phyloP scores from a whole-genome alignment of 768 basidiomycete species.

The Chalciporus pseudorubinellus region DNA sequence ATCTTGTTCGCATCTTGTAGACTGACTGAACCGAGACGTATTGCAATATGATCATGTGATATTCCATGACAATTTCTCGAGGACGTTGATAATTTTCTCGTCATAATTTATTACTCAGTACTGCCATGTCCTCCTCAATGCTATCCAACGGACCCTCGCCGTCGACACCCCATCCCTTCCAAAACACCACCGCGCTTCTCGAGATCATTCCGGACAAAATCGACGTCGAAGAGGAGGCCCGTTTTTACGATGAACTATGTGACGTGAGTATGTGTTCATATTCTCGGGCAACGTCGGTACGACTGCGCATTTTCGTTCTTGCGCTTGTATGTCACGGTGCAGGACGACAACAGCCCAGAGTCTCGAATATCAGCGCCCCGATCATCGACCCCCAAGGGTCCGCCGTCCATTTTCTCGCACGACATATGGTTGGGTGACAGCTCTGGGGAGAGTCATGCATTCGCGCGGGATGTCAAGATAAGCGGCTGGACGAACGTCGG shows the following conservation, averaged over 20 bases:
- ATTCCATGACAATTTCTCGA: no score
- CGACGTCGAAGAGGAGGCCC: constrained; percentile 66
- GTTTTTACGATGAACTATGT: constrained; percentile 63
- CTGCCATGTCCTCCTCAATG: constrained; percentile 9
- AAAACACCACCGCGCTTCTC: constrained; percentile 44
- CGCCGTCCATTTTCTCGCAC: constrained; percentile 59
- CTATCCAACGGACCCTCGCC: constrained; percentile 8
- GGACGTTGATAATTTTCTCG: background rate
- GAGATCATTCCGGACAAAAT: constrained; percentile 57
- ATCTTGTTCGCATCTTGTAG: no score
- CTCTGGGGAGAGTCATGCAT: constrained; percentile 49
- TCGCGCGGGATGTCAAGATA: constrained; percentile 64
- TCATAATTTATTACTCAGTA: background rate
- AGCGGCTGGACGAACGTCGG: constrained; percentile 73
- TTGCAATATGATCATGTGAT: no score
- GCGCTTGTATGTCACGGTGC: background rate
- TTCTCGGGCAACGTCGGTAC: background rate
- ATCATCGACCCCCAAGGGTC: constrained; percentile 28
- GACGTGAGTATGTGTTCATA: constrained; percentile 33
- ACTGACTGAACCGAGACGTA: no score
- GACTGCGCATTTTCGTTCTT: background rate
- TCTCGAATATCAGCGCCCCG: constrained; percentile 20
- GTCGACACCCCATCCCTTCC: constrained; percentile 41
- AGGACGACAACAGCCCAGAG: constrained; percentile 11
- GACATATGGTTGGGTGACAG: constrained; percentile 73